These are phyloP conservation scores for Lachnum nothofagi DNA, from an alignment of 2,329 filamentous ascomycete genomes.

Conservation along the genomic window DNA sequence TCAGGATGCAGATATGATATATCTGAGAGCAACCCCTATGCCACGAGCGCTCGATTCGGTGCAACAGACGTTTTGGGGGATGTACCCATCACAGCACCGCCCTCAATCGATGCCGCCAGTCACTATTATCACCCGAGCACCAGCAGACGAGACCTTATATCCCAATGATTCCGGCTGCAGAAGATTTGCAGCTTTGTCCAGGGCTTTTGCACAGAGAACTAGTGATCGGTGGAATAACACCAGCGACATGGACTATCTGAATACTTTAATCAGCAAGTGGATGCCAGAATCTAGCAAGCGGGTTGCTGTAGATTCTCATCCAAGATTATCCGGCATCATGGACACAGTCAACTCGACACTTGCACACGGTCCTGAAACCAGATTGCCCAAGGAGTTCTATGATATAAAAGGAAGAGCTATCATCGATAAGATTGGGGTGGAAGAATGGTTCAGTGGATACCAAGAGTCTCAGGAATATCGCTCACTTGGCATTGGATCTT, in stretches of 20 bases:
- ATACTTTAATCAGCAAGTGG: constrained; percentile 71
- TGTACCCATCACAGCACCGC: constrained; percentile 59
- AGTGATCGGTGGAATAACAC: constrained; percentile 70
- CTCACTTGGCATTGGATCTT: constrained; percentile 76
- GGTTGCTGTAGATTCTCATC: constrained; percentile 78
- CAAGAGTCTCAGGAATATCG: constrained; percentile 80
- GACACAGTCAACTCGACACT: constrained; percentile 87
- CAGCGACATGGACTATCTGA: constrained; percentile 78
- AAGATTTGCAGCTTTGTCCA: constrained; percentile 63
- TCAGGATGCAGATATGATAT: constrained; percentile 54
- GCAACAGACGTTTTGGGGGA: constrained; percentile 68
- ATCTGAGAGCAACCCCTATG: constrained; percentile 69
- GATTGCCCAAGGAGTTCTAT: constrained; percentile 81
- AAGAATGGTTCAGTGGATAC: constrained; percentile 93
- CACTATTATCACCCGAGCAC: constrained; percentile 60
- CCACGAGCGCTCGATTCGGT: constrained; percentile 72
- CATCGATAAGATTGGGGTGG: constrained; percentile 68
- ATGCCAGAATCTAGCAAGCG: constrained; percentile 67
- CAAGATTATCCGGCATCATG: constrained; percentile 83
- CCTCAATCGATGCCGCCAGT: constrained; percentile 52
- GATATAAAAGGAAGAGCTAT: constrained; percentile 65
- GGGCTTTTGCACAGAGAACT: constrained; percentile 66
- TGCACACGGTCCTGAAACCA: constrained; percentile 76
- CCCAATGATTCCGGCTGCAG: constrained; percentile 73
- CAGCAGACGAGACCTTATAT: constrained; percentile 70